Percentiles rank a stretch among this genome's conserved stretches.
phyloP scores from a whole-genome alignment of 768 basidiomycete species.

The Epithele typhae region DNA sequence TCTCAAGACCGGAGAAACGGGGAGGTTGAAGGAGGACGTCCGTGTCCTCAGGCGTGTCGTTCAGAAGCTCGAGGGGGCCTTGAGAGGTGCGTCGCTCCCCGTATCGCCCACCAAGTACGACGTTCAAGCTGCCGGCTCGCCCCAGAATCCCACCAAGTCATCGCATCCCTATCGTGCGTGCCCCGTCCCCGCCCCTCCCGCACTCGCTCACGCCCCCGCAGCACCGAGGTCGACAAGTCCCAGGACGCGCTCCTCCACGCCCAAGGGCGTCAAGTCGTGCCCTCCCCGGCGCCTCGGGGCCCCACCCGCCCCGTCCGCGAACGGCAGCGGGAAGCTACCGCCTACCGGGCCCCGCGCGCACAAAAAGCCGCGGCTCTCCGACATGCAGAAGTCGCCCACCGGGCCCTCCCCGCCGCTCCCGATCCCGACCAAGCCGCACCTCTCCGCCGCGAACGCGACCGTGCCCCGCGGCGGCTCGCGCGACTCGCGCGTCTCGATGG shows the following conservation, averaged over 20 bases:
- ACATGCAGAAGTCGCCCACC: slow-evolving; percentile 26
- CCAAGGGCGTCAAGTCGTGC: slow-evolving; percentile 35
- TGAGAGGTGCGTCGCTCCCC: slow-evolving; percentile 52
- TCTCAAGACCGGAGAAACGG: slow-evolving; percentile 70
- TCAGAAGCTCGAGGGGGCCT: slow-evolving; percentile 64
- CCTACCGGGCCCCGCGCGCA: slow-evolving; percentile 80
- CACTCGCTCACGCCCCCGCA: slow-evolving; percentile 27
- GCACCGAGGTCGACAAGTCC: slow-evolving; percentile 74
- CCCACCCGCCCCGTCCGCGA: slow-evolving; percentile 28
- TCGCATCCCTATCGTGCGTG: slow-evolving; percentile 68
- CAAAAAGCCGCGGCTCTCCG: slow-evolving; percentile 75
- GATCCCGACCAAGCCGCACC: slow-evolving; percentile 14
- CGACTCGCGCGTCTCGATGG: slow-evolving; percentile 19
- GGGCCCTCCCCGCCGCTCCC: slow-evolving; percentile 5
- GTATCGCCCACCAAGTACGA: too few relatives aligned
- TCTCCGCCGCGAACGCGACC: slow-evolving; percentile 13
- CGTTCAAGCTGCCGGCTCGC: not conserved
- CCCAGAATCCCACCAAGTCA: slow-evolving; percentile 74
- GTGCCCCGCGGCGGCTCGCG: slow-evolving; percentile 16
- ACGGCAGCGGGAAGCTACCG: slow-evolving; percentile 42
- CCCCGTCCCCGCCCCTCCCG: slow-evolving; percentile 1
- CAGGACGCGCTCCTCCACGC: slow-evolving; percentile 53
- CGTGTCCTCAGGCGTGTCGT: slow-evolving; percentile 64
- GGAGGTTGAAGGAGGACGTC: slow-evolving; percentile 79
- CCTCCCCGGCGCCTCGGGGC: slow-evolving; percentile 40